Conservation (phyloP, 2,329 filamentous ascomycete species). For the Bertia moriformis region DNA sequence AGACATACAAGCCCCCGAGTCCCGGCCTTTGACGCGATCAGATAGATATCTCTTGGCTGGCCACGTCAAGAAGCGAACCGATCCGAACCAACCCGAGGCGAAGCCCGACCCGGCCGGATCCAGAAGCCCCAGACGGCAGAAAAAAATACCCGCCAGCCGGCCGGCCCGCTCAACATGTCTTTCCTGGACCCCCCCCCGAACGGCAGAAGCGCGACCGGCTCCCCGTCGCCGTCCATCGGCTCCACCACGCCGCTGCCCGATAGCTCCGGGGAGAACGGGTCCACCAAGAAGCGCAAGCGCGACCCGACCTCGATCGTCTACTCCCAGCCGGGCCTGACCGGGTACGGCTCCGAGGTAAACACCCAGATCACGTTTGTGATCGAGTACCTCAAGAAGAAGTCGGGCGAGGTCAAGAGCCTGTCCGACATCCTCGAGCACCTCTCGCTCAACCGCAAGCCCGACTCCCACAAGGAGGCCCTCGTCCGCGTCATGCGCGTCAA, state of each 20-base stretch:
- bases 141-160: constrained; percentile 5
- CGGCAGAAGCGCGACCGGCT: constrained; percentile 46
- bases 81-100: too few species aligned
- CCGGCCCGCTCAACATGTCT: background rate
- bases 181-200: too few species aligned
- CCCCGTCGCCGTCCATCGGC: constrained; percentile 42
- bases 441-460: constrained; percentile 48
- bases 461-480: constrained; percentile 49
- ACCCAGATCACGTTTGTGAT: constrained; percentile 81
- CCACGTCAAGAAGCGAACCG: too few species aligned
- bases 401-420: constrained; percentile 54
- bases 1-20: too few species aligned
- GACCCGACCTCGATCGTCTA: constrained; percentile 42
- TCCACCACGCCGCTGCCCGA: too few species aligned
- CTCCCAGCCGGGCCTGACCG: constrained; percentile 64
- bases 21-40: too few species aligned
- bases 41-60: too few species aligned
- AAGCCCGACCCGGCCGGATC: too few species aligned
- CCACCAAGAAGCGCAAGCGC: constrained; percentile 48
- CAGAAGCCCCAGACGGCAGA: too few species aligned
- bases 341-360: constrained; percentile 66
- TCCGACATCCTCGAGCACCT: constrained; percentile 69
- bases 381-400: constrained; percentile 63
- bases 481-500: constrained; percentile 54
- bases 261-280: constrained; percentile 48